Evolutionary conservation across 805 yeast genomes (phyloP).

Genomic region (Spencermartinsiella europaea): DNA sequence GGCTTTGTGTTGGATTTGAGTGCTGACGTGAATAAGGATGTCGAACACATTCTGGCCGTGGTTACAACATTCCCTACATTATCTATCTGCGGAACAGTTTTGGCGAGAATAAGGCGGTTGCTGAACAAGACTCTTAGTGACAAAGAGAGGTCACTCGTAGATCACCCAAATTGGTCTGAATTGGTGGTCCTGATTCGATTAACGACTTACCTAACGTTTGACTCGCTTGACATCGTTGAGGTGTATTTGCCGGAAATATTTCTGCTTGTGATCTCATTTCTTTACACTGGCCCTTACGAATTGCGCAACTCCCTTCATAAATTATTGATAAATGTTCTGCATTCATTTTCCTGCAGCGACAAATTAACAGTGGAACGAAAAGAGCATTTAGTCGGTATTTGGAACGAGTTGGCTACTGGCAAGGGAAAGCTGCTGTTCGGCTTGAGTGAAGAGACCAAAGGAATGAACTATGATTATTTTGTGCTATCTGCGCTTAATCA

Average conservation of each 20-base stretch:
- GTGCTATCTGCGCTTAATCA: slow-evolving; percentile 18
- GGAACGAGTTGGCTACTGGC: slow-evolving; percentile 21
- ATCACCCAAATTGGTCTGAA: slow-evolving; percentile 63
- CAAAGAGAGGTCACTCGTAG: slow-evolving; percentile 42
- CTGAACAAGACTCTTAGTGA: slow-evolving; percentile 43
- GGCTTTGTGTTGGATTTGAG: slow-evolving; percentile 70
- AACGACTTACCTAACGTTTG: slow-evolving; percentile 63
- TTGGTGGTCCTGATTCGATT: slow-evolving; percentile 61
- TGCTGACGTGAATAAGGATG: slow-evolving; percentile 56
- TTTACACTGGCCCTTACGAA: slow-evolving; percentile 47
- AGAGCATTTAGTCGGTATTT: slow-evolving; percentile 41
- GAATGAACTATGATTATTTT: slow-evolving; percentile 18
- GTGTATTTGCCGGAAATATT: slow-evolving; percentile 58
- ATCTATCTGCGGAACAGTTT: slow-evolving; percentile 63
- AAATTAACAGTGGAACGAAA: slow-evolving; percentile 40
- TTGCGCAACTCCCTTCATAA: slow-evolving; percentile 59
- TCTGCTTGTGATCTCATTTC: slow-evolving; percentile 56
- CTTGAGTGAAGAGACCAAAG: slow-evolving; percentile 19
- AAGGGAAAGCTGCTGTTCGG: slow-evolving; percentile 25
- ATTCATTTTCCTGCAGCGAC: slow-evolving; percentile 58
- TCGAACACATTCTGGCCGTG: slow-evolving; percentile 59
- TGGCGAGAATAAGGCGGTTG: slow-evolving; percentile 51
- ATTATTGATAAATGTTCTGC: slow-evolving; percentile 60
- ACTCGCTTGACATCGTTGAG: slow-evolving; percentile 36
- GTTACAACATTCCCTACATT: slow-evolving; percentile 62